These are phyloP conservation scores for Fusarium tricinctum DNA, from an alignment of 2,329 filamentous ascomycete genomes.

Conservation along the genomic window DNA sequence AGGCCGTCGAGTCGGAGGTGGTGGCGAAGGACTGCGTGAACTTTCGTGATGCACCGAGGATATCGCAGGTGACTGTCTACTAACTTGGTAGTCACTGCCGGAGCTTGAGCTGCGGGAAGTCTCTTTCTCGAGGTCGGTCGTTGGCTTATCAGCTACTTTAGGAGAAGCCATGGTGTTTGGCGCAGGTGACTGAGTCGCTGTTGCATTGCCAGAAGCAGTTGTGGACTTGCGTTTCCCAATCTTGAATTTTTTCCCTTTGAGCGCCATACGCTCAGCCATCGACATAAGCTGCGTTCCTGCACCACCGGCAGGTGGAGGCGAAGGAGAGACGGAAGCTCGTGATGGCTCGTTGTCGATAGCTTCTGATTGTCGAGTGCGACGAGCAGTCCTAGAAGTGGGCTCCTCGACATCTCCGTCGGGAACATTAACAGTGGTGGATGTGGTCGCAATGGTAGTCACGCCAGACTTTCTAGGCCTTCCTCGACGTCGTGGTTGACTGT, in stretches of 20 bases:
- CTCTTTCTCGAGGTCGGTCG: background rate
- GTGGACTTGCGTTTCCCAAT: constrained; percentile 58
- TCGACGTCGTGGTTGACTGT: constrained; percentile 36
- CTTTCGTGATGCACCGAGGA: constrained; percentile 23
- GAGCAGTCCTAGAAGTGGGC: constrained; percentile 37
- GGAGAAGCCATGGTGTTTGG: constrained; percentile 1
- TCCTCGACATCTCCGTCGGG: constrained; percentile 6
- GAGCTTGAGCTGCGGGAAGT: constrained; percentile 3
- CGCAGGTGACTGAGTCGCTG: constrained; percentile 11
- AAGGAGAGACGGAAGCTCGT: constrained; percentile 12
- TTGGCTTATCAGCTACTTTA: background rate
- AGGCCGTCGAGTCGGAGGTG: constrained; percentile 4
- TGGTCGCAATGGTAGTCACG: constrained; percentile 46
- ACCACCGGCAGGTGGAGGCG: constrained; percentile 9
- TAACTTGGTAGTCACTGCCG: background rate
- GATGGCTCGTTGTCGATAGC: constrained; percentile 12
- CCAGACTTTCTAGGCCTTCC: constrained; percentile 50
- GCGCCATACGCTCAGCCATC: constrained; percentile 69
- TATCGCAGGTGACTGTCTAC: constrained; percentile 7
- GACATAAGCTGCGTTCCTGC: constrained; percentile 61
- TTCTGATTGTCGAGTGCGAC: constrained; percentile 45
- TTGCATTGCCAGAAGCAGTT: constrained; percentile 9
- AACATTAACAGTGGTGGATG: constrained; percentile 13
- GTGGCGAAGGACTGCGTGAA: constrained; percentile 37
- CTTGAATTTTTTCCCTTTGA: constrained; percentile 67